Evolutionary conservation across 371 early-diverging fungal genomes (phyloP).

Genomic region (Chytridium lagenaria): DNA sequence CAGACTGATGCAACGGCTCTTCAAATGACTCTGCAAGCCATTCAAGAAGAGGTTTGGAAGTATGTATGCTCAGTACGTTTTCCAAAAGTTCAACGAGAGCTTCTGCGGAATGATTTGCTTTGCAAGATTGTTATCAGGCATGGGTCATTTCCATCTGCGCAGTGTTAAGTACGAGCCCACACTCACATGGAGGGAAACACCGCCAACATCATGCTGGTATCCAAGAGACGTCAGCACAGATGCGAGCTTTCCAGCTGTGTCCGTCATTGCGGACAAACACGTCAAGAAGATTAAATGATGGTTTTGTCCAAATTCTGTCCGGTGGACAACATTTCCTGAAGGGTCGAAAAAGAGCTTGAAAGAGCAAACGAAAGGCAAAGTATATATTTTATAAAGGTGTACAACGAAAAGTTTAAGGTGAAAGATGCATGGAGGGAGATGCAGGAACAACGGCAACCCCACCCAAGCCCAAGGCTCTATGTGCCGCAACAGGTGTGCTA

Average conservation of each 20-base stretch:
- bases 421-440: slow-evolving; percentile 15
- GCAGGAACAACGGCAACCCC: background rate
- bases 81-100: background rate
- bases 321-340: too few relatives aligned
- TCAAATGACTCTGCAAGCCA: background rate
- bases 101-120: background rate
- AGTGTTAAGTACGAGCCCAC: too few relatives aligned
- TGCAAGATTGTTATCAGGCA: too few relatives aligned
- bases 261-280: too few relatives aligned
- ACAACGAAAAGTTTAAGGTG: background rate
- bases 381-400: background rate
- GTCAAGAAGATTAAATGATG: too few relatives aligned
- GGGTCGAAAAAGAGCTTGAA: background rate
- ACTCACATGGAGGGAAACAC: background rate
- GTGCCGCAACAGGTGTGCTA: slow-evolving; percentile 1
- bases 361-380: background rate
- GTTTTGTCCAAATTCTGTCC: too few relatives aligned
- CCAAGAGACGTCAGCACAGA: background rate
- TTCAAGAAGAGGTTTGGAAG: background rate
- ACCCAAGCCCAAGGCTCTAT: background rate
- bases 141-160: too few relatives aligned
- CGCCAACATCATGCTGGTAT: background rate
- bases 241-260: background rate
- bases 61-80: background rate
- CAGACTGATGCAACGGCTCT: background rate